phyloP scores from a whole-genome alignment of 2,329 filamentous ascomycete genomes.

The Bertia moriformis region DNA sequence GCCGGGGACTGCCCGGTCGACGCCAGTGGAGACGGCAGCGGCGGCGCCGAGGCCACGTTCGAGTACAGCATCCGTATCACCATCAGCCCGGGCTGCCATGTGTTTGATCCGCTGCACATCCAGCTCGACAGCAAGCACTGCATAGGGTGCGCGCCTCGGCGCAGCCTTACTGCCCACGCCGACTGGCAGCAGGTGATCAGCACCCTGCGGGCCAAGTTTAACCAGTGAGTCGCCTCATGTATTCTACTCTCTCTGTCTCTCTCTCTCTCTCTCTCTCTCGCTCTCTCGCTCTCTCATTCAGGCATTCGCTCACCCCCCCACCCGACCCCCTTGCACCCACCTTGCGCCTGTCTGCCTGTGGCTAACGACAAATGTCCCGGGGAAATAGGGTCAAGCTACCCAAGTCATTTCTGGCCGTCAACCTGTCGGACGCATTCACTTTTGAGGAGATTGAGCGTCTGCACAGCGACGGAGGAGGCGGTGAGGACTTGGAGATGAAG shows the following conservation, averaged over 20 bases:
- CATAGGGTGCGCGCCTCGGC: slow-evolving; percentile 81
- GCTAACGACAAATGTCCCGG: slow-evolving; percentile 4
- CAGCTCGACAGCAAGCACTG: slow-evolving; percentile 93
- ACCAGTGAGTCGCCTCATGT: slow-evolving; percentile 74
- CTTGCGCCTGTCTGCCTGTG: slow-evolving; percentile 2
- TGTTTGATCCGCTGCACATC: slow-evolving; percentile 89
- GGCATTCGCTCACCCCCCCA: no score
- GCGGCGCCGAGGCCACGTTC: slow-evolving; percentile 53
- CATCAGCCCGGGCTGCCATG: slow-evolving; percentile 88
- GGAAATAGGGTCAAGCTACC: slow-evolving; percentile 54
- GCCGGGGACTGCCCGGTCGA: slow-evolving; percentile 10
- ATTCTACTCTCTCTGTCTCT: no score
- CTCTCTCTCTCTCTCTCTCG: no score
- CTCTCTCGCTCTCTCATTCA: no score
- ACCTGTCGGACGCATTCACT: slow-evolving; percentile 19
- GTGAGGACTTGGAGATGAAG: background rate
- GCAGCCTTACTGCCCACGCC: slow-evolving; percentile 76
- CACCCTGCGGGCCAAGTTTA: slow-evolving; percentile 84
- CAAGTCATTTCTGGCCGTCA: slow-evolving; percentile 51
- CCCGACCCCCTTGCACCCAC: slow-evolving; percentile 2
- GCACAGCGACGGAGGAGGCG: no score
- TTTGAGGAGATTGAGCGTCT: background rate
- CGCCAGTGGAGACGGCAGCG: slow-evolving; percentile 8
- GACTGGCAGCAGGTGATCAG: slow-evolving; percentile 98
- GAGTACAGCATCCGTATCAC: slow-evolving; percentile 94